Evolutionary conservation across 1,139 yeast species (phyloP), one percentile per base, ranked within the genome.

Genomic region (Chernovozyma aurita): DNA sequence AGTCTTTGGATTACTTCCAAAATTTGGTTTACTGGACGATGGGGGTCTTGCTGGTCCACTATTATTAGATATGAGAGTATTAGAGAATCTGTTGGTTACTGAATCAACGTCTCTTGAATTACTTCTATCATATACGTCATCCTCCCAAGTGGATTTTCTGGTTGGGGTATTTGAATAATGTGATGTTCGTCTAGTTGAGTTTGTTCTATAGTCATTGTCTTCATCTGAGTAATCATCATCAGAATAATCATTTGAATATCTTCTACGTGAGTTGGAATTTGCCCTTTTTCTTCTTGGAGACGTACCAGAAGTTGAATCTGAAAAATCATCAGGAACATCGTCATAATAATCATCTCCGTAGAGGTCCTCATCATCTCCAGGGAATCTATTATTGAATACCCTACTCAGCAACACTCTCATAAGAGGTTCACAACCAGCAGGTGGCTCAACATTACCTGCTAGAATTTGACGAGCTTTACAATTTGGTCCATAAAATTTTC

Each of bases 391-490:
- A 47, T 78, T 78, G 70, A 92, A 92, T 1, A 86, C 95, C 48
- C 94, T 75, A 30, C 94, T 79, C 47, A 87, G 92, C 46, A 92
- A 72, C 7, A 92, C 83, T 52, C 95, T 75, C 78, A 87, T 82
- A 43, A 92, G 72, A 9, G 95, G 75, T 46, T 88, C 97, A 49
- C 88, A 84, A n/a, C 85, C 92, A 24, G 96, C 92, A 1, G 98
- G 97, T 3, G 95, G 76, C 34, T 88, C 95, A 15, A 90, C 87
- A 47, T 84, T 75, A 28, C 98, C 98, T 7, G 83, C 66, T 41
- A 92, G 70, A 53, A 92, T 85, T 52, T 71, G 71, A 59, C 87
- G 78, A 16, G 97, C 95, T 45, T 90, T 88, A 59, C 95, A 84
- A 46, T 77, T 79, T 49, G 70, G 74, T 29, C 98, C 97, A 57